These are phyloP conservation scores for Tephrocybe sp. DNA, from an alignment of 768 basidiomycete species.

Conservation along the genomic window DNA sequence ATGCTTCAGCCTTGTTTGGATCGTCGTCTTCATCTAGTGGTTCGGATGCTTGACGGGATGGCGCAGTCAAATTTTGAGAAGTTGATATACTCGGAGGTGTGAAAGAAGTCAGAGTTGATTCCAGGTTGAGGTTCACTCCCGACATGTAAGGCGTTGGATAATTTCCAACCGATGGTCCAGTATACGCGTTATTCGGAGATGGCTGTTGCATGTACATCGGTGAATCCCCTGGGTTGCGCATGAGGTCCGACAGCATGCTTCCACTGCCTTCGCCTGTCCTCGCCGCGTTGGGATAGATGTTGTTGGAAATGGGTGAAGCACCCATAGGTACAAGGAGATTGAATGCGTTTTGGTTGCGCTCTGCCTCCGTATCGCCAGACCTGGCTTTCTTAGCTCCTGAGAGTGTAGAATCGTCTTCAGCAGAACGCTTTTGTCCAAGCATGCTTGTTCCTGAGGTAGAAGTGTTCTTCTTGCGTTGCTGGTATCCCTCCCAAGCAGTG, in stretches of 20 bases:
- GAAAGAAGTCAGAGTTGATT: conserved; percentile 51
- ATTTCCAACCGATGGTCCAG: conserved; percentile 32
- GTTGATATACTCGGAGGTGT: conserved; percentile 28
- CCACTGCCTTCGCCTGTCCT: conserved; percentile 41
- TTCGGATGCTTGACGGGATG: conserved; percentile 33
- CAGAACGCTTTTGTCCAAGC: conserved; percentile 48
- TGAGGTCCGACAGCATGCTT: conserved; percentile 58
- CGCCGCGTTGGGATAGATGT: conserved; percentile 45
- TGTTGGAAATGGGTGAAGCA: conserved; percentile 27
- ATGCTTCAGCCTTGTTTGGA: conserved; percentile 74
- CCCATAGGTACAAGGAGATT: conserved; percentile 58
- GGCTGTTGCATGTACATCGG: conserved; percentile 61
- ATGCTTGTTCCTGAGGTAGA: conserved; percentile 20
- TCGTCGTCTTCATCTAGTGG: conserved; percentile 62
- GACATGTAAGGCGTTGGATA: conserved; percentile 54
- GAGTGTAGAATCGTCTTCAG: conserved; percentile 43
- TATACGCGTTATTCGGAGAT: conserved; percentile 40
- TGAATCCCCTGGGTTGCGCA: conserved; percentile 50
- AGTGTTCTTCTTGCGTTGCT: conserved; percentile 56
- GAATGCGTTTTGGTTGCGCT: conserved; percentile 43
- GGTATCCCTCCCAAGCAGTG: conserved; percentile 89
- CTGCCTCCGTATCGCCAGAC: conserved; percentile 38
- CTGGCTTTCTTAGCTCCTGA: conserved; percentile 53
- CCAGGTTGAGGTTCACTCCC: conserved; percentile 55
- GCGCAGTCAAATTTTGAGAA: conserved; percentile 33